Base-by-base conservation (phyloP, 208 protist species). In the Crithidia mellificae region DNA sequence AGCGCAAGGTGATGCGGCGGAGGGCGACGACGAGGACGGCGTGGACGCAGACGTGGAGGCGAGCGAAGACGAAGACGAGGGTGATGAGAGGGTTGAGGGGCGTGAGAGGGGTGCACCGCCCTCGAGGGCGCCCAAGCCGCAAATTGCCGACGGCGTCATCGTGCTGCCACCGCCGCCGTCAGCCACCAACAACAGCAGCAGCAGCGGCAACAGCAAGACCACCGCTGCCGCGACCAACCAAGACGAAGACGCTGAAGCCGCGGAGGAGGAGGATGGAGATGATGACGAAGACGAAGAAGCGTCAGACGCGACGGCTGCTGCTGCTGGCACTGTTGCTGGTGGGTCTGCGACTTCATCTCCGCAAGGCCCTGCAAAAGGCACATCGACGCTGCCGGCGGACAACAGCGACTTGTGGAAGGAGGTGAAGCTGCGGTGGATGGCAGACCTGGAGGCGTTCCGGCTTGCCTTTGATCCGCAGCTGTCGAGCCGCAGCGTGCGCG, bases 401-500 rank as follows among this genome's bases (percentile, higher is more conserved):
- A 47, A 0, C 39, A 43, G 4, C 38, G 57, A 75, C n/a, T 25
- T 68, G 9, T 74, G 71, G 75, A 74, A 76, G 50, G 65, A 72
- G 29, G 52, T 75, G 51, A 80, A 80, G 47, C 43, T 61, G 30
- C 67, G 68, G 7, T 84, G 78, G 78, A 68, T 80, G 69, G 39
- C 69, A n/a, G 78, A 84, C 64, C 38, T 84, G 29, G 57, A 71
- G 29, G n/a, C 76, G 8, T 80, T 80, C 55, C 63, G 63, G 6
- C 57, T 80, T 27, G 41, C 65, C 14, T 63, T 83, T 15, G 55
- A 62, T 34, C 25, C 49, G 9, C 4, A 55, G 25, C 17, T 57
- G 22, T 30, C 47, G 8, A 15, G 39, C 30, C 54, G 59, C 24
- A 41, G 0, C 24, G 24, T 14, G 0, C 59, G 36, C 0, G 38